Evolutionary conservation across 306 rosid genomes (phyloP).

Genomic region (Hippophae rhamnoides): DNA sequence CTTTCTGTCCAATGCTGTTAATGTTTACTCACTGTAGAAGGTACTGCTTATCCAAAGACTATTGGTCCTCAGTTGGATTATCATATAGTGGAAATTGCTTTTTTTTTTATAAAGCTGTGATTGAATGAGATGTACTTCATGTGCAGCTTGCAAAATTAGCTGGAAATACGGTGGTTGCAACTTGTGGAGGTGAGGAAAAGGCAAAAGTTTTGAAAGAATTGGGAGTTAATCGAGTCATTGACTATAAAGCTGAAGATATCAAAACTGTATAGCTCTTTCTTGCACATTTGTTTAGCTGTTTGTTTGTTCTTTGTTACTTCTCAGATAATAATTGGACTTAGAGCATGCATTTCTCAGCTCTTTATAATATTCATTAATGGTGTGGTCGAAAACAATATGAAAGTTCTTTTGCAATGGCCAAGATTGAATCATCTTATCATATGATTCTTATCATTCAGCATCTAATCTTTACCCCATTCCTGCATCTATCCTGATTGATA

Average conservation of each 20-base stretch:
- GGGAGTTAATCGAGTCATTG: slow-evolving; percentile 95
- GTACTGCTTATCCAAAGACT: background rate
- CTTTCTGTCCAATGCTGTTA: background rate
- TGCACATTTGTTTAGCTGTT: background rate
- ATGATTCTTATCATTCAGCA: too few species aligned
- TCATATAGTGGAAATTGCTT: background rate
- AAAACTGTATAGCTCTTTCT: slow-evolving; percentile 47
- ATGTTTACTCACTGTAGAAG: background rate
- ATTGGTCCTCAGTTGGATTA: background rate
- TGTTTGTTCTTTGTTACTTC: too few species aligned
- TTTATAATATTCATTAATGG: too few species aligned
- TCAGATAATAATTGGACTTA: too few species aligned
- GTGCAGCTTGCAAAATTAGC: slow-evolving; percentile 87
- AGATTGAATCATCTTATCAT: too few species aligned
- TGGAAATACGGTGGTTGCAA: slow-evolving; percentile 84
- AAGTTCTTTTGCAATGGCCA: too few species aligned
- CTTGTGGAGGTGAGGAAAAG: slow-evolving; percentile 84
- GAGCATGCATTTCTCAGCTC: too few species aligned
- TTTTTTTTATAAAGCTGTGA: background rate
- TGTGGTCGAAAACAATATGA: too few species aligned
- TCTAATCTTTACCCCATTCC: too few species aligned
- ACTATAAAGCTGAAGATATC: slow-evolving; percentile 70
- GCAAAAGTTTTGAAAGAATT: slow-evolving; percentile 69
- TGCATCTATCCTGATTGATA: too few species aligned
- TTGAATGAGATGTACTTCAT: slow-evolving; percentile 13